Evolutionary conservation across 2,329 filamentous ascomycete genomes (phyloP).

Genomic region (Paracorniculantispora psalliotae): DNA sequence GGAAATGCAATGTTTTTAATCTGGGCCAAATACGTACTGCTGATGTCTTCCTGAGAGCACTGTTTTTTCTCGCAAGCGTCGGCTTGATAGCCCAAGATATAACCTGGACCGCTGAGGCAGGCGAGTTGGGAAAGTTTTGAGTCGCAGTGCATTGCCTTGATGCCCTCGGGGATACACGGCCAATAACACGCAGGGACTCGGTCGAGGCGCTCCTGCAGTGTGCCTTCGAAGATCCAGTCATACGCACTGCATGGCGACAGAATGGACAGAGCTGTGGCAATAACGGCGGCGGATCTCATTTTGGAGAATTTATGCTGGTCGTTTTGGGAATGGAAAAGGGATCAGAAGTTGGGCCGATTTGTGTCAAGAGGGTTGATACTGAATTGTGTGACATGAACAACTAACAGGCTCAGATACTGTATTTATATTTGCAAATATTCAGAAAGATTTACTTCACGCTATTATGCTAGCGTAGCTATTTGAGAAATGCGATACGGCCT

Average conservation of each 20-base stretch:
- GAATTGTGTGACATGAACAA: neutral
- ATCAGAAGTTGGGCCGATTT: neutral
- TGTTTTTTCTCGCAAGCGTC: neutral
- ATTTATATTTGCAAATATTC: neutral
- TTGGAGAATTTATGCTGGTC: neutral
- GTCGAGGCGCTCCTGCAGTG: neutral
- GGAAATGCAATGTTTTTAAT: too few relatives aligned
- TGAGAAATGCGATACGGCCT: neutral
- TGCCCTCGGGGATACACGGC: neutral
- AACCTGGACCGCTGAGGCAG: neutral
- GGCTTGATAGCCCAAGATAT: neutral
- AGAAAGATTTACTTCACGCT: neutral
- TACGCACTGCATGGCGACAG: neutral
- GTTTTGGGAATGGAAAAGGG: neutral
- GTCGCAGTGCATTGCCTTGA: neutral
- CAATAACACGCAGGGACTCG: neutral
- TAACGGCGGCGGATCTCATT: neutral
- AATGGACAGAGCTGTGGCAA: neutral
- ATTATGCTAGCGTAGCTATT: neutral
- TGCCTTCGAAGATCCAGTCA: neutral
- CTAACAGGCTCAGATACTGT: neutral
- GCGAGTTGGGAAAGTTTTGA: neutral
- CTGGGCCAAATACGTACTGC: neutral
- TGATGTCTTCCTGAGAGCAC: neutral
- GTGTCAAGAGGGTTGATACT: too few relatives aligned